Conservation (phyloP, 1,284 basidiomycete species). For the Singerocomus inundabilis region DNA sequence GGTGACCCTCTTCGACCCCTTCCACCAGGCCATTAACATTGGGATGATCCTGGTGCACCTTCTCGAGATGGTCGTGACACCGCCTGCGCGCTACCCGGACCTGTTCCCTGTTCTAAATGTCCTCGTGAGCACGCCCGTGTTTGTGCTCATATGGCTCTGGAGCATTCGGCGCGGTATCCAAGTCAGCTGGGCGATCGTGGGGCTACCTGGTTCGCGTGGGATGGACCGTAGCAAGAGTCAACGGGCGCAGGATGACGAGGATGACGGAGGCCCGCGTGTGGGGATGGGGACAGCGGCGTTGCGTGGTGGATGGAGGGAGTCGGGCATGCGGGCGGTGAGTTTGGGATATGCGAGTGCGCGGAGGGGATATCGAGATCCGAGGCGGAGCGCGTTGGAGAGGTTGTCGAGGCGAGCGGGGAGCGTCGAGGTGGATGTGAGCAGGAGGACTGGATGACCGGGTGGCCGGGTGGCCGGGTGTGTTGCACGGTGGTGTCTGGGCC, state of each 20-base stretch:
- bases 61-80: constrained; percentile 57
- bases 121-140: constrained; percentile 77
- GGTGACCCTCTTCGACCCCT: too few relatives aligned
- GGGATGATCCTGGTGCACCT: constrained; percentile 59
- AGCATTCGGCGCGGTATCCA: constrained; percentile 71
- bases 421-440: constrained; percentile 15
- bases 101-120: constrained; percentile 85
- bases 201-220: constrained; percentile 34
- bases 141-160: constrained; percentile 74
- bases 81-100: constrained; percentile 80
- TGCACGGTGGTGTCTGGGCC: too few relatives aligned
- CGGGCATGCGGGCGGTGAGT: constrained; percentile 27
- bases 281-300: too few relatives aligned
- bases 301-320: too few relatives aligned
- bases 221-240: too few relatives aligned
- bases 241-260: constrained; percentile 6
- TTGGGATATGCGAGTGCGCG: constrained; percentile 26
- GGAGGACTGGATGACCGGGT: too few relatives aligned
- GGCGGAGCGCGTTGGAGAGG: constrained; percentile 27
- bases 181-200: constrained; percentile 61
- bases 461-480: too few relatives aligned
- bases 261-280: too few relatives aligned
- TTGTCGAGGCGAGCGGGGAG: constrained; percentile 20
- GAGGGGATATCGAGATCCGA: constrained; percentile 19
- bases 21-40: constrained; percentile 62